Evolutionary conservation across 495 filamentous ascomycete genomes (phyloP).

Genomic region (Pyronema domesticum): DNA sequence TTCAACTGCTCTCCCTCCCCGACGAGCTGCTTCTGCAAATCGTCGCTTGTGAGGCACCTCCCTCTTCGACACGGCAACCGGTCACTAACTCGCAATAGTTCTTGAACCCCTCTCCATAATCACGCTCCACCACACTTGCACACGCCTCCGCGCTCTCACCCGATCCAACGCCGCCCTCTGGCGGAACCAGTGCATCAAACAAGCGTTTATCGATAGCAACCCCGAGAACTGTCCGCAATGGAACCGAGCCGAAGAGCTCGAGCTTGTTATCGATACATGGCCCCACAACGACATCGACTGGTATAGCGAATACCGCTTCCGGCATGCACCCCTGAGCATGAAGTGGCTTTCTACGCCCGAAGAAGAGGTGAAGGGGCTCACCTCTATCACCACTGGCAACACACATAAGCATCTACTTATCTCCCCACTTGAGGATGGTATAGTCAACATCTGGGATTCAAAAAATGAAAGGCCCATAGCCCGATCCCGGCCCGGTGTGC

Average conservation of each 20-base stretch:
- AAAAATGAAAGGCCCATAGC: neutral
- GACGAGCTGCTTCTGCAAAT: conserved; percentile 21
- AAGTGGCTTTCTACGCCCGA: conserved; percentile 13
- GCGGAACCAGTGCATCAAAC: conserved; percentile 18
- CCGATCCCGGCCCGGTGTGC: neutral
- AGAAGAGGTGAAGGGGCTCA: conserved; percentile 20
- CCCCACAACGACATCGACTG: conserved; percentile 12
- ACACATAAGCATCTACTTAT: conserved; percentile 16
- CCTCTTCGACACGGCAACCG: neutral
- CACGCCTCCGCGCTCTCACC: conserved; percentile 16
- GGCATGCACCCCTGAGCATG: conserved; percentile 19
- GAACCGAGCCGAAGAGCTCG: conserved; percentile 6
- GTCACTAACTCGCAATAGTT: conserved; percentile 9
- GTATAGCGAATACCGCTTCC: conserved; percentile 23
- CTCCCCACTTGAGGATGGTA: conserved; percentile 18
- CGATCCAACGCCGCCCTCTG: conserved; percentile 17
- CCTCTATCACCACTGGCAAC: neutral
- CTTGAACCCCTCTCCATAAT: conserved; percentile 18
- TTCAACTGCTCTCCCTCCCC: conserved; percentile 7
- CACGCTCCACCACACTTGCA: conserved; percentile 16
- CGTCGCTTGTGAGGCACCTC: conserved; percentile 14
- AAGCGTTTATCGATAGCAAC: conserved; percentile 7
- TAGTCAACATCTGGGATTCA: conserved; percentile 1
- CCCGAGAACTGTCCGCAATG: conserved; percentile 9
- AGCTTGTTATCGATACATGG: neutral